These are phyloP conservation scores for Cladosporium austrohemisphaericum DNA, from an alignment of 2,329 filamentous ascomycete genomes.

Conservation along the genomic window DNA sequence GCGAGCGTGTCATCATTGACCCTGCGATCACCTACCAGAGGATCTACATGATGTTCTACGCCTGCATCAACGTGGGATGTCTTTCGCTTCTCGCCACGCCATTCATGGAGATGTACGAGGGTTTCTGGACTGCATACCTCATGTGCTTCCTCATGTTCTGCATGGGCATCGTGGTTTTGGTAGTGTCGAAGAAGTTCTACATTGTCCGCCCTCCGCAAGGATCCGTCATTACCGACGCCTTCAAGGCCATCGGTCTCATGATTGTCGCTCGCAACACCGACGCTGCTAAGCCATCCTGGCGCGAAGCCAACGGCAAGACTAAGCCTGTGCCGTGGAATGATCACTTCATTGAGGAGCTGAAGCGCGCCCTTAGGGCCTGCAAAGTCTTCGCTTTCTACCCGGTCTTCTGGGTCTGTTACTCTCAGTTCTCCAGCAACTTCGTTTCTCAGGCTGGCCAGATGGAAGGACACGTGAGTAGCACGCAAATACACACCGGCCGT, in stretches of 20 bases:
- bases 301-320: slow-evolving; percentile 48
- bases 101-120: slow-evolving; percentile 63
- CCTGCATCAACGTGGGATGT: slow-evolving; percentile 68
- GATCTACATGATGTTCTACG: slow-evolving; percentile 63
- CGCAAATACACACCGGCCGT: too few species aligned
- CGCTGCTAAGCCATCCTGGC: slow-evolving; percentile 64
- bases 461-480: slow-evolving; percentile 43
- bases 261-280: slow-evolving; percentile 53
- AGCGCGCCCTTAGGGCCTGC: slow-evolving; percentile 62
- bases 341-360: slow-evolving; percentile 68
- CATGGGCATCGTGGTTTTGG: slow-evolving; percentile 55
- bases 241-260: slow-evolving; percentile 58
- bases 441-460: slow-evolving; percentile 47
- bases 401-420: slow-evolving; percentile 45
- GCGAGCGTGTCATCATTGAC: slow-evolving; percentile 46
- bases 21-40: slow-evolving; percentile 47
- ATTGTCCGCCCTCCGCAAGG: slow-evolving; percentile 54
- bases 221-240: slow-evolving; percentile 62
- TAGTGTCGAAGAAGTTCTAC: slow-evolving; percentile 35
- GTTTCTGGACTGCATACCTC: slow-evolving; percentile 65
- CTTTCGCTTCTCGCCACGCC: slow-evolving; percentile 64
- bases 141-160: slow-evolving; percentile 62
- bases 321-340: slow-evolving; percentile 60
- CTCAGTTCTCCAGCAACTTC: slow-evolving; percentile 42
- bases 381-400: slow-evolving; percentile 60